Percentiles rank a stretch among this genome's conserved stretches.
These are phyloP conservation scores for Botrytis deweyae DNA, from an alignment of 2,329 filamentous ascomycete species.

Conservation along the genomic window DNA sequence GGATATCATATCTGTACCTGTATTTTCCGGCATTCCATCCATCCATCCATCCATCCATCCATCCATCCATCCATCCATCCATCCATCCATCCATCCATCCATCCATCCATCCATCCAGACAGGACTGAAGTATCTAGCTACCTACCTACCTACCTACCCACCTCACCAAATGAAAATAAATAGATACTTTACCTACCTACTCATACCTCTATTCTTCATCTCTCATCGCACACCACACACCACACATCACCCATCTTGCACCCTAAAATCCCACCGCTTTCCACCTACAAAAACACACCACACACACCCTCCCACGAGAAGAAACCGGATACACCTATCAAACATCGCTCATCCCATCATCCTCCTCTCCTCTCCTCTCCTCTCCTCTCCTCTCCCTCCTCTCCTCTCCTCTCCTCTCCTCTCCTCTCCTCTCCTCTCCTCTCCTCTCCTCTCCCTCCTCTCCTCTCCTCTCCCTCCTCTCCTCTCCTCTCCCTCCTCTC, in stretches of 20 bases:
- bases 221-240: no score
- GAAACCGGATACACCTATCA: background rate
- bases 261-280: no score
- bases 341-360: background rate
- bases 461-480: no score
- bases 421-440: no score
- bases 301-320: background rate
- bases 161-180: background rate
- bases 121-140: background rate
- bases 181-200: background rate
- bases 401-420: no score
- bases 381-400: no score
- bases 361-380: background rate
- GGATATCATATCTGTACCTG: background rate
- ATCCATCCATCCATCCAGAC: background rate
- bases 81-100: background rate
- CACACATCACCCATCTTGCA: no score
- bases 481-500: no score
- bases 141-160: background rate
- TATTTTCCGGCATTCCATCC: background rate
- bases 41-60: background rate
- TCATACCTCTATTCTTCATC: no score
- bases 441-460: no score
- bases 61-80: background rate
- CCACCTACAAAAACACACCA: background rate